Percentiles rank a stretch among this genome's conserved stretches.
phyloP scores from a whole-genome alignment of 1,139 yeast species.

The Yamadazyma atmosphaerica region DNA sequence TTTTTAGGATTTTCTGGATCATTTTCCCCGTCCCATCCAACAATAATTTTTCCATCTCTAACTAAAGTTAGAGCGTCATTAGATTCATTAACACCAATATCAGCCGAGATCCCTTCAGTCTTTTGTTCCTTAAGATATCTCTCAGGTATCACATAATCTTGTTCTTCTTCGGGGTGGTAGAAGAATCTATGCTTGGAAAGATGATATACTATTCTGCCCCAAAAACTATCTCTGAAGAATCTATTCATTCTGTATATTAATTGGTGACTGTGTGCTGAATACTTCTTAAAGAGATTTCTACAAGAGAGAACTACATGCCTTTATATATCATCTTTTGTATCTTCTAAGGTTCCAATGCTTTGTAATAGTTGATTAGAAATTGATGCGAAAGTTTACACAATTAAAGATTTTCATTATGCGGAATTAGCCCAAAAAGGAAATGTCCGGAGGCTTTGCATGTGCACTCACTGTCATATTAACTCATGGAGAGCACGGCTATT shows the following conservation, averaged over 20 bases:
- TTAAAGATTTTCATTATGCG: no score
- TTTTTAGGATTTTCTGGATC: conserved; percentile 32
- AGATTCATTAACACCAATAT: neutral
- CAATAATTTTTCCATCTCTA: conserved; percentile 2
- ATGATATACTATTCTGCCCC: conserved; percentile 29
- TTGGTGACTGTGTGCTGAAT: no score
- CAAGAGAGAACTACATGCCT: neutral
- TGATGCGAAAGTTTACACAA: neutral
- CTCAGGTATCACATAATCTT: conserved; percentile 32
- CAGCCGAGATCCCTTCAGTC: neutral
- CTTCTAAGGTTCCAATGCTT: no score
- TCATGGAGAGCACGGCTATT: no score
- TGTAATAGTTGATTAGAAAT: neutral
- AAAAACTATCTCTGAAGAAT: conserved; percentile 29
- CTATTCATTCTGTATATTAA: neutral
- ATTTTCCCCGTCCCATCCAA: conserved; percentile 17
- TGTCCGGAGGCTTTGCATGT: no score
- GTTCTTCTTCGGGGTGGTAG: conserved; percentile 28
- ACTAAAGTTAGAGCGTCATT: neutral
- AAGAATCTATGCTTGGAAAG: conserved; percentile 26
- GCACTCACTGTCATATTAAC: no score
- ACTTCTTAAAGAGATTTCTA: no score
- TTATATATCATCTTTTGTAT: no score
- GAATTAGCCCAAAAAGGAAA: neutral
- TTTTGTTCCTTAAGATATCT: conserved; percentile 20